Evolutionary conservation across 1,284 basidiomycete species (phyloP).

Genomic region (Anthracocystis panici-leucophaei): DNA sequence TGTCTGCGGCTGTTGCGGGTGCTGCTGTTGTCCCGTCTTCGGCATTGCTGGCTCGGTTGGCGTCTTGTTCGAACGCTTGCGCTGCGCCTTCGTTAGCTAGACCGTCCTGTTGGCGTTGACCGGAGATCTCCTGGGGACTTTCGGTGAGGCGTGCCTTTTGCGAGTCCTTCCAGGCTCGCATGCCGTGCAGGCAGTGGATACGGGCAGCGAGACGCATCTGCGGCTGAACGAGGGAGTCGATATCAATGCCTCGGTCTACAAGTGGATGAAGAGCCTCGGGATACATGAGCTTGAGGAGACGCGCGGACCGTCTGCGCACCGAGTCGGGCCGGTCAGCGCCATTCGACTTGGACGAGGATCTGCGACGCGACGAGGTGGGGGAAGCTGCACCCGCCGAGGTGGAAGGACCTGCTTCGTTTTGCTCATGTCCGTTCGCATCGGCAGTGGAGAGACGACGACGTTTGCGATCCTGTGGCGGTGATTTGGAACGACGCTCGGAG

Average conservation of each 20-base stretch:
- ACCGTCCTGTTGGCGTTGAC: slow-evolving; percentile 26
- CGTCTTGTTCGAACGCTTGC: slow-evolving; percentile 3
- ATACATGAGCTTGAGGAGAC: slow-evolving; percentile 43
- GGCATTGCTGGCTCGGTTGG: not conserved
- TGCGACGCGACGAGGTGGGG: slow-evolving; percentile 14
- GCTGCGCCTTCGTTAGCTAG: slow-evolving; percentile 21
- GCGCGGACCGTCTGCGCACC: slow-evolving; percentile 33
- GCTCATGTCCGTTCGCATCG: not conserved
- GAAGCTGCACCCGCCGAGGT: not conserved
- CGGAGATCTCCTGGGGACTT: slow-evolving; percentile 44
- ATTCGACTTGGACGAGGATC: slow-evolving; percentile 15
- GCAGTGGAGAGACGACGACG: slow-evolving; percentile 31
- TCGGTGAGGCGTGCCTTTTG: slow-evolving; percentile 38
- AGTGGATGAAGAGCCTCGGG: slow-evolving; percentile 34
- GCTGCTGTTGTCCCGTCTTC: not conserved
- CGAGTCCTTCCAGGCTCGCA: slow-evolving; percentile 46
- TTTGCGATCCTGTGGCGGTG: slow-evolving; percentile 20
- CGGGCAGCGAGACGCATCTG: slow-evolving; percentile 39
- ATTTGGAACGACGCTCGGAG: not conserved
- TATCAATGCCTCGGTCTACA: slow-evolving; percentile 38
- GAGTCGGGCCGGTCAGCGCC: slow-evolving; percentile 24
- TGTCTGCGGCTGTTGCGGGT: not conserved
- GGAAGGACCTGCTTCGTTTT: not conserved
- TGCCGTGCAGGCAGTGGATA: slow-evolving; percentile 48
- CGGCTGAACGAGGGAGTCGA: slow-evolving; percentile 28